A percentile compares a stretch with the other conserved stretches of the same genome.
Evolutionary conservation across 1,139 yeast genomes (phyloP).

Genomic region (Pichia sp.): DNA sequence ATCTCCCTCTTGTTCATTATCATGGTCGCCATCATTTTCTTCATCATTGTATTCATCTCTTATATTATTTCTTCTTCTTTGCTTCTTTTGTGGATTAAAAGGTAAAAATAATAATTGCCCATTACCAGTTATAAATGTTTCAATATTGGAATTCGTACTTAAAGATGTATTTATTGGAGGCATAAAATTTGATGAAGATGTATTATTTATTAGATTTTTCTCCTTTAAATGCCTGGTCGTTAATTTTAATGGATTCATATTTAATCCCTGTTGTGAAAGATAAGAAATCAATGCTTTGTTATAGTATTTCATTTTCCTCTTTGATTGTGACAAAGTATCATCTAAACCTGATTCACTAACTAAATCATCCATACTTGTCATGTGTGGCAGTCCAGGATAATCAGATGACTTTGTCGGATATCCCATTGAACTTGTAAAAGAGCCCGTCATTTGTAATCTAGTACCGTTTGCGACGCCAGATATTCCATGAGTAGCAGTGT

Average conservation of each 20-base stretch:
- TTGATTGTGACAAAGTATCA: constrained; percentile 7
- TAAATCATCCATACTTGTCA: constrained; percentile 24
- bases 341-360: constrained; percentile 21
- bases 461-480: too few species aligned
- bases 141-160: constrained; percentile 14
- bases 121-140: constrained; percentile 27
- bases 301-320: constrained; percentile 20
- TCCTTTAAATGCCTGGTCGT: constrained; percentile 13
- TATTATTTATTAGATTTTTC: constrained; percentile 4
- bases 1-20: constrained; percentile 16
- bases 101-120: constrained; percentile 30
- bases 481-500: too few species aligned
- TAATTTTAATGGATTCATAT: constrained; percentile 24
- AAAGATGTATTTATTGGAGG: constrained; percentile 5
- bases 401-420: constrained; percentile 2
- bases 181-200: neutral
- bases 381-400: constrained; percentile 7
- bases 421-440: too few species aligned
- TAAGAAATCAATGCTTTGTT: constrained; percentile 24
- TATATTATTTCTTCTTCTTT: constrained; percentile 17
- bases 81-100: constrained; percentile 27
- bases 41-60: constrained; percentile 22
- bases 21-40: constrained; percentile 25
- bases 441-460: too few species aligned
- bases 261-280: constrained; percentile 25